A percentile compares a stretch with the other conserved stretches of the same genome.
phyloP scores from a whole-genome alignment of 2,329 filamentous ascomycete species.

The Colletotrichum theobromicola region DNA sequence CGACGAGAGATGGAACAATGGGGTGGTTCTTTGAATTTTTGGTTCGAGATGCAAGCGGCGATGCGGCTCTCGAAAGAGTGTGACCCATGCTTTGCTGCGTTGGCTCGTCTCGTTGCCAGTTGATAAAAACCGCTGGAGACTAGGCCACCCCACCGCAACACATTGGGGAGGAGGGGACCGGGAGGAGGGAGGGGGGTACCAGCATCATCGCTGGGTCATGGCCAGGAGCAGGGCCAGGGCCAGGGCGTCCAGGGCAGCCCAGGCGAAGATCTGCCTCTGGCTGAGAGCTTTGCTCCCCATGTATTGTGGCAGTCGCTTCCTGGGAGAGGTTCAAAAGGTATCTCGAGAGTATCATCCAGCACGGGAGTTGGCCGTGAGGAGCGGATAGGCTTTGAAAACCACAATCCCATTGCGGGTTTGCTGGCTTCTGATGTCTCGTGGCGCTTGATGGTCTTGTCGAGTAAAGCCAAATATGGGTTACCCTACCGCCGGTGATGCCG shows the following conservation, averaged over 20 bases:
- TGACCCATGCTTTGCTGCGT: constrained; percentile 84
- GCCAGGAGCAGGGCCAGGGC: background rate
- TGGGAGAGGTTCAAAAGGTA: background rate
- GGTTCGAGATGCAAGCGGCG: constrained; percentile 60
- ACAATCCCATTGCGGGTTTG: background rate
- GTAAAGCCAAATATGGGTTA: background rate
- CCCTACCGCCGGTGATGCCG: constrained; percentile 8
- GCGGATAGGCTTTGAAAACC: background rate
- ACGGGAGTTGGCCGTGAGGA: background rate
- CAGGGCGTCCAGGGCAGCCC: constrained; percentile 15
- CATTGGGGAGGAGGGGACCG: constrained; percentile 43
- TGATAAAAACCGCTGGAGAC: constrained; percentile 68
- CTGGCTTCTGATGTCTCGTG: background rate
- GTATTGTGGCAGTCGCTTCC: background rate
- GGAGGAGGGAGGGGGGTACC: background rate
- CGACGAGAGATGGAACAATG: constrained; percentile 4
- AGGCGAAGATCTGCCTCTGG: constrained; percentile 49
- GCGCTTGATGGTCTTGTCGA: background rate
- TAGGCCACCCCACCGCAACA: constrained; percentile 68
- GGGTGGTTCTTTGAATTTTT: constrained; percentile 4
- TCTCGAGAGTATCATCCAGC: background rate
- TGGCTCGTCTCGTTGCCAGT: constrained; percentile 89
- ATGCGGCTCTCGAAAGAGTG: constrained; percentile 69
- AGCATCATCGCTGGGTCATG: constrained; percentile 39
- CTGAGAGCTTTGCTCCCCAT: constrained; percentile 42